Conservation (phyloP, 768 basidiomycete genomes). For the Candolleomyces eurysporus region DNA sequence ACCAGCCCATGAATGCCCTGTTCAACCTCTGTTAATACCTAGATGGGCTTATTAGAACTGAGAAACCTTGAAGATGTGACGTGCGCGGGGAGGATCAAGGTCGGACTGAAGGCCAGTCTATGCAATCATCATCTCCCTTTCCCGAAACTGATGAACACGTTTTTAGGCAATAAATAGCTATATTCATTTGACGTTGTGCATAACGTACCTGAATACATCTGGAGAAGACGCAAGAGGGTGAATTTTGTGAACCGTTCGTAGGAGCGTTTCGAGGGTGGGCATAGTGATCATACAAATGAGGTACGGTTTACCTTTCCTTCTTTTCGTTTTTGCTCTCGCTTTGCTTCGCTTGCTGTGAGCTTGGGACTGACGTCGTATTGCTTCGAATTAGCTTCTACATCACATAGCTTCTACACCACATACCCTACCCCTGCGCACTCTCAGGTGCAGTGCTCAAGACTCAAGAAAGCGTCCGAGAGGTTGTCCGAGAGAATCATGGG, state of each 20-base stretch:
- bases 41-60: slow-evolving; percentile 82
- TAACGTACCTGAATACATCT: slow-evolving; percentile 61
- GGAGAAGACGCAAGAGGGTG: slow-evolving; percentile 60
- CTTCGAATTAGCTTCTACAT: slow-evolving; percentile 61
- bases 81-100: slow-evolving; percentile 69
- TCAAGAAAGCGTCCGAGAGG: slow-evolving; percentile 65
- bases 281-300: slow-evolving; percentile 84
- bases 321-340: no score
- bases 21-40: slow-evolving; percentile 66
- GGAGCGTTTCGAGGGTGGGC: slow-evolving; percentile 54
- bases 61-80: slow-evolving; percentile 60
- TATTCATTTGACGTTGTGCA: slow-evolving; percentile 76
- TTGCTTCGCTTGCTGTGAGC: no score
- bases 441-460: slow-evolving; percentile 70
- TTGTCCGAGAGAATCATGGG: slow-evolving; percentile 64
- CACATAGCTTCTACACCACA: slow-evolving; percentile 87
- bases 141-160: neutral
- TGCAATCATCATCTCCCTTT: no score
- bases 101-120: slow-evolving; percentile 73
- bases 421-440: slow-evolving; percentile 77
- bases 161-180: slow-evolving; percentile 43
- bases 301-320: slow-evolving; percentile 23
- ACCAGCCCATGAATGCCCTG: slow-evolving; percentile 53
- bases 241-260: slow-evolving; percentile 68
- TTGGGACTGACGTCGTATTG: no score